Evolutionary conservation across 352 stramenopile genomes (phyloP).

Genomic region (Aphanomyces invadans): DNA sequence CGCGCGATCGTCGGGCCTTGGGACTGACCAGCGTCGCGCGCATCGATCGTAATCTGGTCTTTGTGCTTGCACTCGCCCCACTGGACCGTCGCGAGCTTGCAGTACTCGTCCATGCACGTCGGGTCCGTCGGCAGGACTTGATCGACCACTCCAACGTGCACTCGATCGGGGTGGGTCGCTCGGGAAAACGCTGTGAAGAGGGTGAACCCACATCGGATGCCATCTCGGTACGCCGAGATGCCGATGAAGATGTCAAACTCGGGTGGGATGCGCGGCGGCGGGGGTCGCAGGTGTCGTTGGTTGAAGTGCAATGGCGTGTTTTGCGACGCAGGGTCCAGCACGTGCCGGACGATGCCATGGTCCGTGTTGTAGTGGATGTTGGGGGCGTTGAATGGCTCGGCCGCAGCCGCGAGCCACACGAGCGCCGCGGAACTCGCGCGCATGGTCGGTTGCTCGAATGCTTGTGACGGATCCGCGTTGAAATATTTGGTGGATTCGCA

Average conservation of each 20-base stretch:
- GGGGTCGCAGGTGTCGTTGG: constrained; percentile 5
- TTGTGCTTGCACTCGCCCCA: constrained; percentile 19
- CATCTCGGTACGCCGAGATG: constrained; percentile 20
- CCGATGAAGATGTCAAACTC: constrained; percentile 23
- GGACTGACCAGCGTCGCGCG: not conserved
- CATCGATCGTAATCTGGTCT: constrained; percentile 18
- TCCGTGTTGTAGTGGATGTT: not conserved
- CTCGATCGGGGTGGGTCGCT: constrained; percentile 3
- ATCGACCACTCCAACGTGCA: constrained; percentile 23
- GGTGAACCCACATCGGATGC: constrained; percentile 15
- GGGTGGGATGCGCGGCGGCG: constrained; percentile 5
- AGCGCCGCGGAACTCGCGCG: too few relatives aligned
- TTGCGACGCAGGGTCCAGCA: constrained; percentile 7
- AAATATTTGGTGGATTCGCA: too few relatives aligned
- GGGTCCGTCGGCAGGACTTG: constrained; percentile 7
- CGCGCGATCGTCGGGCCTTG: constrained; percentile 19
- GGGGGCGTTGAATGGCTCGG: too few relatives aligned
- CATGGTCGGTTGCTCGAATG: too few relatives aligned
- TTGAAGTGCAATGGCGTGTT: not conserved
- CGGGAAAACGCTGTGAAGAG: constrained; percentile 22
- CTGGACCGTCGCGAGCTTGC: not conserved
- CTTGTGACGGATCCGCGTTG: too few relatives aligned
- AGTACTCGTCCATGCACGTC: constrained; percentile 22
- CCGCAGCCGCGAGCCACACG: too few relatives aligned
- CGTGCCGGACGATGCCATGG: not conserved